phyloP scores from a whole-genome alignment of 1,284 basidiomycete species.

The Ganoderma meredithae region DNA sequence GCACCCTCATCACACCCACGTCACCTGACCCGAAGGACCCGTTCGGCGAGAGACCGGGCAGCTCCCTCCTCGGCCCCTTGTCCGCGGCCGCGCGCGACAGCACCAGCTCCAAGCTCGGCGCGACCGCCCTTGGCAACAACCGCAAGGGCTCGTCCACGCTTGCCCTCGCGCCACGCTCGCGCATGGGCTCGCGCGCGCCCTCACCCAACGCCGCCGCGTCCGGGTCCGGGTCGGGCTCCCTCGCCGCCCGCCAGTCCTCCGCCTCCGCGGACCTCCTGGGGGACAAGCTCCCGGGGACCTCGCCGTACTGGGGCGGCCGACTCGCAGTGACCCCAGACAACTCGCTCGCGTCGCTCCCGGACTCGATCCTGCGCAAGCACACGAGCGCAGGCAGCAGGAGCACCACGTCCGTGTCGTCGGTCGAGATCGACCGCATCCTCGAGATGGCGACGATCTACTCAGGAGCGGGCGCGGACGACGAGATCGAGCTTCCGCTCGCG shows the following conservation, averaged over 20 bases:
- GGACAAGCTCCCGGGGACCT: slow-evolving; percentile 23
- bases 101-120: slow-evolving; percentile 20
- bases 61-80: slow-evolving; percentile 29
- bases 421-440: slow-evolving; percentile 62
- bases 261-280: slow-evolving; percentile 23
- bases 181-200: slow-evolving; percentile 1
- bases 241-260: slow-evolving; percentile 18
- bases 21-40: slow-evolving; percentile 26
- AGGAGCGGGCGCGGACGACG: background rate
- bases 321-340: slow-evolving; percentile 31
- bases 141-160: slow-evolving; percentile 21
- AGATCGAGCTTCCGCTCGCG: slow-evolving; percentile 29
- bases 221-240: background rate
- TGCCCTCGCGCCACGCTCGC: slow-evolving; percentile 10
- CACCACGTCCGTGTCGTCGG: slow-evolving; percentile 40
- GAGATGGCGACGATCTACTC: slow-evolving; percentile 53
- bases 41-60: slow-evolving; percentile 24
- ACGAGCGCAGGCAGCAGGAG: slow-evolving; percentile 12
- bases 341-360: slow-evolving; percentile 22
- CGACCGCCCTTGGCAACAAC: slow-evolving; percentile 29
- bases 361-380: slow-evolving; percentile 22
- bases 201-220: slow-evolving; percentile 4
- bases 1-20: slow-evolving; percentile 26
- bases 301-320: slow-evolving; percentile 28
- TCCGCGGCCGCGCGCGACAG: slow-evolving; percentile 25